Evolutionary conservation across 2,329 filamentous ascomycete genomes (phyloP).

Genomic region (Grosmannia huntii): DNA sequence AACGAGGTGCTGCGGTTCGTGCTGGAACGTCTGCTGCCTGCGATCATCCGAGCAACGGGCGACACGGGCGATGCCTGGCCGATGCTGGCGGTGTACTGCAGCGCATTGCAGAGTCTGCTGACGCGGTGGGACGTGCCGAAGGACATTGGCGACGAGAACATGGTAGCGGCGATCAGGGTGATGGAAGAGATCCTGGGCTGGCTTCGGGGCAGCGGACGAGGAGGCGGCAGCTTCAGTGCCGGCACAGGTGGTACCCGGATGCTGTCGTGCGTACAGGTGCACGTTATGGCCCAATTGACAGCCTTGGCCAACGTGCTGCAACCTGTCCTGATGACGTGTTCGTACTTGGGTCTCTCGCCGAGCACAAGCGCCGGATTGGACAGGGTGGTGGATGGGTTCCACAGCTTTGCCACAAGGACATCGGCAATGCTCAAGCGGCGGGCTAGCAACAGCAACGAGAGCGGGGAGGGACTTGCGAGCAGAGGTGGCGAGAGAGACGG

Average conservation of each 20-base stretch:
- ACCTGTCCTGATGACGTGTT: conserved; percentile 10
- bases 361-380: neutral
- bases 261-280: conserved; percentile 13
- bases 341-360: conserved; percentile 2
- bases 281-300: conserved; percentile 14
- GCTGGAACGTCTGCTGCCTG: conserved; percentile 39
- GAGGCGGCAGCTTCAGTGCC: neutral
- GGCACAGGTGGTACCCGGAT: neutral
- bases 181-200: conserved; percentile 18
- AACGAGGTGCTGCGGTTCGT: conserved; percentile 32
- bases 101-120: conserved; percentile 27
- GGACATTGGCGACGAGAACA: conserved; percentile 22
- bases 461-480: neutral
- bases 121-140: conserved; percentile 21
- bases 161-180: conserved; percentile 20
- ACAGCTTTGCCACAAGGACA: neutral
- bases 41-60: conserved; percentile 29
- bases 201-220: conserved; percentile 9
- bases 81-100: conserved; percentile 36
- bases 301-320: conserved; percentile 11
- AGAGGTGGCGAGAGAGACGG: neutral
- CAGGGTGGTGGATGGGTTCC: neutral
- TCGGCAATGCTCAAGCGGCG: neutral
- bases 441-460: too few relatives aligned
- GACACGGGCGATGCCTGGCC: conserved; percentile 27